Evolutionary conservation across 208 protist species (phyloP), one percentile per base, ranked within the genome.

Genomic region (Herpetomonas tarakana): DNA sequence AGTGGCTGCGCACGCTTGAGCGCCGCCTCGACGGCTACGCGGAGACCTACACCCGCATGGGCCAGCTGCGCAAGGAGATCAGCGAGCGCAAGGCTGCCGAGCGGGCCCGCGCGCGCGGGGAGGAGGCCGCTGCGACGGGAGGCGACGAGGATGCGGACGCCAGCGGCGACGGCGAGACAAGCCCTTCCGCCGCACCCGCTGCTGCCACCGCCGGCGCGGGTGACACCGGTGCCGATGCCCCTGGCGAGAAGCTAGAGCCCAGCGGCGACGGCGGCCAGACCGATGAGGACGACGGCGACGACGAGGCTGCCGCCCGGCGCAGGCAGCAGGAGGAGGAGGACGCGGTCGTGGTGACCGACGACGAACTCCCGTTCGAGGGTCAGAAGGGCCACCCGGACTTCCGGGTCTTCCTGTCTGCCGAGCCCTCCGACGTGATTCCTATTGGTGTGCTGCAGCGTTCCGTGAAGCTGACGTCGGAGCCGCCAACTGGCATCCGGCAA

Each of bases 401-500:
- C 83, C 93, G 98, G 66, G 87, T 99, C 2, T 99, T 99, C 76
- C 79, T 99, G 1, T 97, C 96, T 50, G 97, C 97, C 1, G 97
- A 99, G 79, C 97, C 98, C 30, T 96, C 91, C 3, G 63, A 76
- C n/a, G 79, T 93, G 45, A 98, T 99, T 61, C 97, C 98, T 18
- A 97, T 98, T 60, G 97, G 96, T 72, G 88, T 99, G 41, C 81
- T 99, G 35, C 94, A 99, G 79, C 86, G 86, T 38, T 98, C 89
- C n/a, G 97, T 99, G 64, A 99, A 99, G 81, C 79, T 99, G 54
- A 99, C 98, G 16, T 99, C 98, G 62, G 98, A 99, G 83, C 98
- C 98, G 30, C 98, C 98, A 16, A 89, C 86, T 9, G 98, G 98
- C 70, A 94, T 99, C 45, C 86, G 93, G 18, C 93, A 97, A 30